Percentiles rank a stretch among this genome's conserved stretches.
Evolutionary conservation across 306 rosid species (phyloP).

Genomic region (Coriaria nepalensis): DNA sequence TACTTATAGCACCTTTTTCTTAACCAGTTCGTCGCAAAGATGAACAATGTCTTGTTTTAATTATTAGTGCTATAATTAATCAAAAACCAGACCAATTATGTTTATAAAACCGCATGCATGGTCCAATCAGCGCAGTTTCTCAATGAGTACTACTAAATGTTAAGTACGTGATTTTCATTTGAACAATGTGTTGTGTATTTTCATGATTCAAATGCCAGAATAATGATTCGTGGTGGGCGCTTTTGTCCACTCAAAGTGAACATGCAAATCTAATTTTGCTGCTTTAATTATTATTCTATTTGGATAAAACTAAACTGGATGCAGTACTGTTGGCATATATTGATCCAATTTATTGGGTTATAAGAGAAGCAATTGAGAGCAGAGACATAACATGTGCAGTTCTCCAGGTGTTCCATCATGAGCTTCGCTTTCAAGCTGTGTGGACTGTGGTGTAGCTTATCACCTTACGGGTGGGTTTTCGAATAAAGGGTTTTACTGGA

Average conservation of each 20-base stretch:
- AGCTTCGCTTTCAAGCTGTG: neutral
- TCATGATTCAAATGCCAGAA: no score
- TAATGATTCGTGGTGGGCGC: neutral
- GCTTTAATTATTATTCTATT: conserved; percentile 11
- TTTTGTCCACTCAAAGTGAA: conserved; percentile 17
- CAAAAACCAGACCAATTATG: no score
- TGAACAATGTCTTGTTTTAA: no score
- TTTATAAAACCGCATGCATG: no score
- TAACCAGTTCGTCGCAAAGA: no score
- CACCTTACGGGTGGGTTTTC: conserved; percentile 2
- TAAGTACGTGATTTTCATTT: no score
- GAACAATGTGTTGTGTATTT: no score
- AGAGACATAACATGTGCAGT: conserved; percentile 30
- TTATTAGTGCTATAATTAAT: no score
- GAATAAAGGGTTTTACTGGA: neutral
- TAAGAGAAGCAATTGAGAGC: conserved; percentile 11
- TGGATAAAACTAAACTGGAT: conserved; percentile 9
- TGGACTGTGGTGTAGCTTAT: no score
- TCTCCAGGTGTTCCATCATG: conserved; percentile 17
- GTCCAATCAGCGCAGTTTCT: no score
- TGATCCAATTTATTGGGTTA: neutral
- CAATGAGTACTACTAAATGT: no score
- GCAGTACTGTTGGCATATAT: no score
- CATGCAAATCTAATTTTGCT: conserved; percentile 14
- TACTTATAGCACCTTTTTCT: neutral